phyloP scores from a whole-genome alignment of 345 rosid genomes.

The Schrenkiella parvula region DNA sequence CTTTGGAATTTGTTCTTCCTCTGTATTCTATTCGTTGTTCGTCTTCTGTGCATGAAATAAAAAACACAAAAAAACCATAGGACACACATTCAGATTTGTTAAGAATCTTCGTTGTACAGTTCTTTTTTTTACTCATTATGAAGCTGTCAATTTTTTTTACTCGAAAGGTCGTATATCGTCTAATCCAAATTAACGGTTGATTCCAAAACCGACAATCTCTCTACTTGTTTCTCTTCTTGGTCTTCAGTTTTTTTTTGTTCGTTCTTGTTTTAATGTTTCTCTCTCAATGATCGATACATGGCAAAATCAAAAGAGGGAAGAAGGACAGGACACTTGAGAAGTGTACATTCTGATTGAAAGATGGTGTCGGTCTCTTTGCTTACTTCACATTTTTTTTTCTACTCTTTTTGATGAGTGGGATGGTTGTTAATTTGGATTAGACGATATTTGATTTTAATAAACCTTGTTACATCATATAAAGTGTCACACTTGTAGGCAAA shows the following conservation, averaged over 20 bases:
- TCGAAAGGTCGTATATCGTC: background rate
- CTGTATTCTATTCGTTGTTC: conserved; percentile 30
- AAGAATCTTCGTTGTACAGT: conserved; percentile 20
- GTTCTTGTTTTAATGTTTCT: background rate
- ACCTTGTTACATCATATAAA: background rate
- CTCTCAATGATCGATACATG: background rate
- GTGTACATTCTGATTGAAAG: background rate
- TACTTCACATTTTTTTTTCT: background rate
- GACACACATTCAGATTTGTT: conserved; percentile 23
- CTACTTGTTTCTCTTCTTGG: background rate
- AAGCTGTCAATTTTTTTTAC: background rate
- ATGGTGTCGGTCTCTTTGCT: conserved; percentile 29
- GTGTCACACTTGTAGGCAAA: background rate
- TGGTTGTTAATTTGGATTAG: background rate
- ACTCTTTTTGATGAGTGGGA: conserved; percentile 14
- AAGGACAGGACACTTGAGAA: conserved; percentile 14
- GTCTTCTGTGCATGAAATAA: conserved; percentile 25
- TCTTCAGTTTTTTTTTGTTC: background rate
- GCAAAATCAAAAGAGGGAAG: conserved; percentile 6
- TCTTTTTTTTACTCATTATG: background rate
- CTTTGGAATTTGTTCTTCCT: conserved; percentile 22
- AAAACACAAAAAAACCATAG: background rate
- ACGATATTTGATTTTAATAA: background rate
- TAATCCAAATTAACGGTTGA: background rate
- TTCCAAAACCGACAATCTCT: conserved; percentile 11